A percentile compares a stretch with the other conserved stretches of the same genome.
phyloP scores from a whole-genome alignment of 2,329 filamentous ascomycete species.

The Fusarium hostae region DNA sequence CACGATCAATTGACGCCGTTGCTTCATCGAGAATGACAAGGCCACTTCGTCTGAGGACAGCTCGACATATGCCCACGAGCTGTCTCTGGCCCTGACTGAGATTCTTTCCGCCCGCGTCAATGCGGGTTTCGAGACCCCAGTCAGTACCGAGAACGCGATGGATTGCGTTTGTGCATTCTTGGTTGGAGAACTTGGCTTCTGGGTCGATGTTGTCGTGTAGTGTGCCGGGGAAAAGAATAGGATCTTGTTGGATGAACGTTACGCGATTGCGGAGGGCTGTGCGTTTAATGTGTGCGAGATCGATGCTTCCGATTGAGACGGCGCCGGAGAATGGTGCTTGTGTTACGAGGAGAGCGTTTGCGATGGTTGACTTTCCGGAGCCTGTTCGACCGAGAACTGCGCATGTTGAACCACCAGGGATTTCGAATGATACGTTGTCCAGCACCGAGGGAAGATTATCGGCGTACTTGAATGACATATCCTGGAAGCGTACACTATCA shows the following conservation, averaged over 20 bases:
- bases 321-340: slow-evolving; percentile 61
- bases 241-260: slow-evolving; percentile 73
- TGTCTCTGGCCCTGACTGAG: slow-evolving; percentile 72
- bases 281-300: slow-evolving; percentile 65
- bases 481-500: slow-evolving; percentile 79
- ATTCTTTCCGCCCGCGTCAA: slow-evolving; percentile 70
- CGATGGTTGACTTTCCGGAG: slow-evolving; percentile 85
- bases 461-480: slow-evolving; percentile 83
- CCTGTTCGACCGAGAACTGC: slow-evolving; percentile 84
- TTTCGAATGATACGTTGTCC: slow-evolving; percentile 73
- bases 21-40: slow-evolving; percentile 73
- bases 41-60: slow-evolving; percentile 68
- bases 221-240: slow-evolving; percentile 69
- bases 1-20: slow-evolving; percentile 70
- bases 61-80: slow-evolving; percentile 69
- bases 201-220: slow-evolving; percentile 76
- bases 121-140: slow-evolving; percentile 60
- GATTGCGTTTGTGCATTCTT: slow-evolving; percentile 63
- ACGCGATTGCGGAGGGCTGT: slow-evolving; percentile 66
- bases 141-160: slow-evolving; percentile 66
- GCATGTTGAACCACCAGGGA: slow-evolving; percentile 72
- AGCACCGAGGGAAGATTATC: slow-evolving; percentile 80
- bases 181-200: slow-evolving; percentile 65
- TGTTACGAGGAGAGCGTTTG: slow-evolving; percentile 67
- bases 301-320: slow-evolving; percentile 65